Conservation (phyloP, 176 grass and related monocot genomes). For the Carex myosuroides region DNA sequence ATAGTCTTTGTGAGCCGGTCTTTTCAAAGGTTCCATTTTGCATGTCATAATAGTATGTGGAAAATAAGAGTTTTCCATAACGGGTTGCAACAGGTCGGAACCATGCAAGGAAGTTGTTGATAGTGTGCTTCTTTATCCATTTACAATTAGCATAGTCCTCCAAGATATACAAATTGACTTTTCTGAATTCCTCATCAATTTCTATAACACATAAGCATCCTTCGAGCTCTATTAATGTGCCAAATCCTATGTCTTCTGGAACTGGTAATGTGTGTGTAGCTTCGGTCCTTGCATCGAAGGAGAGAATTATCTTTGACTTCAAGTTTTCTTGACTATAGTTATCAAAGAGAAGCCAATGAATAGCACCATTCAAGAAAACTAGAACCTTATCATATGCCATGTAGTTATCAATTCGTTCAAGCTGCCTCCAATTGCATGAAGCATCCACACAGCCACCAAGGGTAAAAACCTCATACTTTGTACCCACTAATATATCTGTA, state of each 20-base stretch:
- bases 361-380: not conserved
- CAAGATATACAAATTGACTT: not conserved
- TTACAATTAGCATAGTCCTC: not conserved
- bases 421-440: not conserved
- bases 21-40: too few species aligned
- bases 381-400: not conserved
- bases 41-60: too few species aligned
- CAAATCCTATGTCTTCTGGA: not conserved
- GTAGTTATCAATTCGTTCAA: not conserved
- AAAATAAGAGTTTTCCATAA: not conserved
- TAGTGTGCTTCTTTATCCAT: not conserved
- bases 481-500: not conserved
- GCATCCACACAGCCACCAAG: not conserved
- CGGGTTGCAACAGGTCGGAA: not conserved
- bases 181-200: not conserved
- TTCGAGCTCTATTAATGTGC: not conserved
- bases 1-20: too few species aligned
- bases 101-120: not conserved
- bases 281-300: not conserved
- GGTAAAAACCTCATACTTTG: not conserved
- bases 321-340: not conserved
- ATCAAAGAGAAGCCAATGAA: not conserved
- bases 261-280: not conserved
- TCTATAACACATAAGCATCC: not conserved
- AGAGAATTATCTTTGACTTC: not conserved